A percentile compares a stretch with the other conserved stretches of the same genome.
Conservation (phyloP, 306 rosid species). For the Castanospermum australe region DNA sequence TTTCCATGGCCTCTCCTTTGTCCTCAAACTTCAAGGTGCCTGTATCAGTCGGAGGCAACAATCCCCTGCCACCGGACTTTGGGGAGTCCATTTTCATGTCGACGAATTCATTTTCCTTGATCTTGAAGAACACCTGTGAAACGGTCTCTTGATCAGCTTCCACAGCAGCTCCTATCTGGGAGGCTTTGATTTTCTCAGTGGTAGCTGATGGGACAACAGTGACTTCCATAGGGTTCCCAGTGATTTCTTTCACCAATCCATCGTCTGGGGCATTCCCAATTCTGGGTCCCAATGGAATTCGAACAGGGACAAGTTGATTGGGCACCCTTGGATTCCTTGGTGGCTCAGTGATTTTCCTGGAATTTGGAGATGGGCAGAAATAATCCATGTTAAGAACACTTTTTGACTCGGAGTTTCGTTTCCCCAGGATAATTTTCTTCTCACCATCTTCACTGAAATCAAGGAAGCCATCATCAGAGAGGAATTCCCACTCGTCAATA, state of each 20-base stretch:
- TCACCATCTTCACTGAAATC: conserved; percentile 56
- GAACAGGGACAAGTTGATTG: conserved; percentile 35
- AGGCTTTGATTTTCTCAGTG: conserved; percentile 5
- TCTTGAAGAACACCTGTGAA: conserved; percentile 59
- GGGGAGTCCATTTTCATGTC: conserved; percentile 85
- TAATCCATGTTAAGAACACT: conserved; percentile 48
- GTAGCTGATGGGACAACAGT: conserved; percentile 9
- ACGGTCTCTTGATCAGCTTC: conserved; percentile 48
- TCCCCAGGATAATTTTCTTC: conserved; percentile 34
- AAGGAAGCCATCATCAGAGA: conserved; percentile 57
- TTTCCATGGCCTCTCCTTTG: conserved; percentile 40
- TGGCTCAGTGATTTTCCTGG: conserved; percentile 18
- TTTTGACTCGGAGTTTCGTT: conserved; percentile 31
- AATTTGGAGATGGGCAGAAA: conserved; percentile 58
- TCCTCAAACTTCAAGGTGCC: conserved; percentile 48
- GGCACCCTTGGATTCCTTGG: conserved; percentile 28
- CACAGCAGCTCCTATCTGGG: background rate
- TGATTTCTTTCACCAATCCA: conserved; percentile 21
- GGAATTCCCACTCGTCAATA: conserved; percentile 72
- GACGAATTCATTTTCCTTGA: conserved; percentile 68
- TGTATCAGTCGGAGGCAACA: conserved; percentile 39
- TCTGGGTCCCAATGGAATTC: conserved; percentile 43
- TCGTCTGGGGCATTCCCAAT: conserved; percentile 19
- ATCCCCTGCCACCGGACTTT: conserved; percentile 45
- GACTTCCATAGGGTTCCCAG: background rate